These are phyloP conservation scores for Backusella tarrabulga DNA, from an alignment of 192 early-diverging fungal genomes.

Conservation along the genomic window DNA sequence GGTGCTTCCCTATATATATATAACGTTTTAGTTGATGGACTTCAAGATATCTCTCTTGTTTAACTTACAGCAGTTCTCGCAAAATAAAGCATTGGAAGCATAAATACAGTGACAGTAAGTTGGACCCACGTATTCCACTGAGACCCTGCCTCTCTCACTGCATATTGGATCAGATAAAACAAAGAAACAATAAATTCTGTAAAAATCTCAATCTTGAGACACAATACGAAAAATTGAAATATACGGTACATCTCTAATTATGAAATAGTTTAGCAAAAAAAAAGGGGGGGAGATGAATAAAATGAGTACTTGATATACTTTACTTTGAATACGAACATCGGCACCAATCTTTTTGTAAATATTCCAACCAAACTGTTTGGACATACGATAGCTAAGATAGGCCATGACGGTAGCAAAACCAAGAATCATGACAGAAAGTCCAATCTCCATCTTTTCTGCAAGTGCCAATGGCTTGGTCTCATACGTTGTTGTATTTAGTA, in stretches of 20 bases:
- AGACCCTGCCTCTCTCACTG: conserved; percentile 17
- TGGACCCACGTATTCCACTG: conserved; percentile 31
- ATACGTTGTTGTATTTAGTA: conserved; percentile 1
- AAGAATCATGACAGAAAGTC: conserved; percentile 25
- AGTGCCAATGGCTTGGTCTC: conserved; percentile 17
- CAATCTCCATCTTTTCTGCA: conserved; percentile 37
- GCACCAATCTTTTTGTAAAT: conserved; percentile 67
- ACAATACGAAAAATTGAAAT: conserved; percentile 78
- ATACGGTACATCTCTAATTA: conserved; percentile 52
- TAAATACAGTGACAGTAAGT: conserved; percentile 21
- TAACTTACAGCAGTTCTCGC: conserved; percentile 32
- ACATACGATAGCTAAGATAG: conserved; percentile 25
- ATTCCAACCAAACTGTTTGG: conserved; percentile 49
- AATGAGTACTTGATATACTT: conserved; percentile 4
- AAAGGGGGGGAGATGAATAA: not conserved
- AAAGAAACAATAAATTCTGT: conserved; percentile 72
- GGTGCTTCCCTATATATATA: conserved; percentile 22
- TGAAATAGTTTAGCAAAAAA: conserved; percentile 1
- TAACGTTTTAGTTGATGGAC: not conserved
- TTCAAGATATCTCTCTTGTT: not conserved
- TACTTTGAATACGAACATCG: conserved; percentile 60
- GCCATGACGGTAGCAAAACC: conserved; percentile 22
- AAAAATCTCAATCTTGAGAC: conserved; percentile 81
- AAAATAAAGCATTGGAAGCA: conserved; percentile 38
- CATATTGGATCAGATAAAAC: conserved; percentile 51